phyloP scores from a whole-genome alignment of 2,329 filamentous ascomycete genomes.

The Aspergillus costaricaensis region DNA sequence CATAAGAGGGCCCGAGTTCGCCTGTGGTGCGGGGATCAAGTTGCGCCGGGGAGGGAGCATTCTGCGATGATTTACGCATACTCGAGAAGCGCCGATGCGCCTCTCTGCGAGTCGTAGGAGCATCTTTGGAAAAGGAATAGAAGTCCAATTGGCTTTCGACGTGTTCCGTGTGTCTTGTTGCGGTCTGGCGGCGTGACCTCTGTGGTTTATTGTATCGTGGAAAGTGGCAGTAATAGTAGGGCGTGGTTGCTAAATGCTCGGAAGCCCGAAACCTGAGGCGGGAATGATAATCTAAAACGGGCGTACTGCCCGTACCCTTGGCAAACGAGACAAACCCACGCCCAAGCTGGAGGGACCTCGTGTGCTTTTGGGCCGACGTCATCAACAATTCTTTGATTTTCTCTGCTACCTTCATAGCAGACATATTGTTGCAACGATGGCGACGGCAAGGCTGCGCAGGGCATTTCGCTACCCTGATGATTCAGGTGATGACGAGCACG shows the following conservation, averaged over 20 bases:
- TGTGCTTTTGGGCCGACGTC: neutral
- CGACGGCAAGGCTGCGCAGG: constrained; percentile 67
- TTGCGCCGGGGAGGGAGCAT: constrained; percentile 39
- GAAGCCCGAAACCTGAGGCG: neutral
- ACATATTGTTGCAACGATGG: constrained; percentile 37
- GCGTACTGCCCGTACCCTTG: neutral
- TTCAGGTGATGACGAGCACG: constrained; percentile 55
- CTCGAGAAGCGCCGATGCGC: constrained; percentile 22
- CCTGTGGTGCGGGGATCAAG: constrained; percentile 53
- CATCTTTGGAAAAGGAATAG: constrained; percentile 16
- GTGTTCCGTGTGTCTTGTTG: no score
- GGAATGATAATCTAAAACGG: neutral
- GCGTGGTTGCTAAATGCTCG: neutral
- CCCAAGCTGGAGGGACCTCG: neutral
- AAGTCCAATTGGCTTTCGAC: neutral
- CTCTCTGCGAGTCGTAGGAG: constrained; percentile 19
- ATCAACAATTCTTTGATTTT: neutral
- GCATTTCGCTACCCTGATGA: constrained; percentile 75
- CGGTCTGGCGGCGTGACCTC: neutral
- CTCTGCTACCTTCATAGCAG: neutral
- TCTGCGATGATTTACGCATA: constrained; percentile 15
- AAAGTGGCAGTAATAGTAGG: neutral
- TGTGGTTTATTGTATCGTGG: no score
- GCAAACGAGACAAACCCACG: constrained; percentile 32
- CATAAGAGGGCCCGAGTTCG: constrained; percentile 54